Evolutionary conservation across 176 grass and related monocot species (phyloP).

Genomic region (Musa schizocarpa): DNA sequence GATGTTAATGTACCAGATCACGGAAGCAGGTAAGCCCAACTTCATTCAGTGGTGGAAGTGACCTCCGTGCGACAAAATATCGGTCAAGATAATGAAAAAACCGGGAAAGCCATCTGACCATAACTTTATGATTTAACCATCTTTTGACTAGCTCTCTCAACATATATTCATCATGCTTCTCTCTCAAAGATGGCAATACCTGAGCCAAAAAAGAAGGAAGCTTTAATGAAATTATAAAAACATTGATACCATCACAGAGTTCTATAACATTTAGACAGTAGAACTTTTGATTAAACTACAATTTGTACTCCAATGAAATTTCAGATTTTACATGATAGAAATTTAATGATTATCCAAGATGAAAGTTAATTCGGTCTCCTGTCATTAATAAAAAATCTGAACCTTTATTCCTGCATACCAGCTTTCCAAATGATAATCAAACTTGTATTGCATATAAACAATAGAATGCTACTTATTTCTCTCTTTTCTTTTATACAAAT

Average conservation of each 20-base stretch:
- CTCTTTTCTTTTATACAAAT: no score
- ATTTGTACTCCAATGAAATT: not conserved
- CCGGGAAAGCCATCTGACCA: conserved; percentile 55
- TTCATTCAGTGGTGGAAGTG: conserved; percentile 38
- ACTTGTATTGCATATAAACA: no score
- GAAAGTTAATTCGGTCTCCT: not conserved
- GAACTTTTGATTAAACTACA: not conserved
- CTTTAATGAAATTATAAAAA: not conserved
- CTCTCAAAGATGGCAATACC: conserved; percentile 74
- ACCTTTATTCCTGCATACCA: not conserved
- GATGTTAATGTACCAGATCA: conserved; percentile 43
- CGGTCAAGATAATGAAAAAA: conserved; percentile 71
- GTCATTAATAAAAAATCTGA: not conserved
- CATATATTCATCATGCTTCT: conserved; percentile 71
- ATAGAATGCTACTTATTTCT: no score
- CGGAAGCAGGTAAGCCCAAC: conserved; percentile 63
- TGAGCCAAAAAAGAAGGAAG: conserved; percentile 11
- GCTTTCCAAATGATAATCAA: not conserved
- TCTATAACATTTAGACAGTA: not conserved
- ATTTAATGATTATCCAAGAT: not conserved
- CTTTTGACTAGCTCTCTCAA: conserved; percentile 71
- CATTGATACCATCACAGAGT: not conserved
- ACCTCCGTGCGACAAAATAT: conserved; percentile 45
- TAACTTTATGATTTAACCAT: conserved; percentile 77
- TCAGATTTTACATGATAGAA: not conserved